phyloP scores from a whole-genome alignment of 2,329 filamentous ascomycete genomes.

The Chalaropsis thielavioides region DNA sequence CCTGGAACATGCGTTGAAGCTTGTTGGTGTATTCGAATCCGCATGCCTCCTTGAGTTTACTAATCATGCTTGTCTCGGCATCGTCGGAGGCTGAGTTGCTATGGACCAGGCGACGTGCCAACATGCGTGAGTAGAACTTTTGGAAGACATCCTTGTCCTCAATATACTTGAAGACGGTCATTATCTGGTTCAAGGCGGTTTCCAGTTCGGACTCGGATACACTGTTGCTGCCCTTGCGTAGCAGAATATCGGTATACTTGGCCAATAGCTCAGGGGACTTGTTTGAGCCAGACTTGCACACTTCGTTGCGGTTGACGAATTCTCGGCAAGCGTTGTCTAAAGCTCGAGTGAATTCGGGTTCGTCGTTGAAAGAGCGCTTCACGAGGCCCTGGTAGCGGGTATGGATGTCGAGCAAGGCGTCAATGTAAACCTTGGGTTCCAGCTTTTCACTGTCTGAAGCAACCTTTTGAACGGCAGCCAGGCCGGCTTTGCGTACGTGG shows the following conservation, averaged over 20 bases:
- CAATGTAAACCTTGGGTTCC: constrained; percentile 93
- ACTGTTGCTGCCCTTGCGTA: constrained; percentile 86
- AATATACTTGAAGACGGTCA: constrained; percentile 99
- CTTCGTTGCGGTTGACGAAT: constrained; percentile 94
- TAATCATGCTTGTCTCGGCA: constrained; percentile 98
- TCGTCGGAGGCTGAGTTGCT: constrained; percentile 93
- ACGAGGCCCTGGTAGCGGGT: constrained; percentile 85
- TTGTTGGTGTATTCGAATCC: constrained; percentile 99
- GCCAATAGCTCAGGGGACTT: constrained; percentile 89
- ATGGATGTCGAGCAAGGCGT: constrained; percentile 86
- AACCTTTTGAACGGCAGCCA: constrained; percentile 81
- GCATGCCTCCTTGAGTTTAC: constrained; percentile 95
- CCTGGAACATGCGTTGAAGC: constrained; percentile 98
- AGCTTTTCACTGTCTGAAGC: constrained; percentile 75
- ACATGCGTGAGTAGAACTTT: constrained; percentile 96
- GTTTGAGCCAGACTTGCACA: constrained; percentile 85
- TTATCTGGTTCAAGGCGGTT: constrained; percentile 75
- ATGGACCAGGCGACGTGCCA: constrained; percentile 87
- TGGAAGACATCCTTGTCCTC: constrained; percentile 99
- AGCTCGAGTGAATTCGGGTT: constrained; percentile 91
- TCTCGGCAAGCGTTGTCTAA: constrained; percentile 94
- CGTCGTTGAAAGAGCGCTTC: constrained; percentile 81
- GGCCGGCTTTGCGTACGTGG: constrained; percentile 79
- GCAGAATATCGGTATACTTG: constrained; percentile 83
- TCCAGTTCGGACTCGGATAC: constrained; percentile 91